Conservation (phyloP, 176 grass and related monocot genomes). For the Stipa capillata region DNA sequence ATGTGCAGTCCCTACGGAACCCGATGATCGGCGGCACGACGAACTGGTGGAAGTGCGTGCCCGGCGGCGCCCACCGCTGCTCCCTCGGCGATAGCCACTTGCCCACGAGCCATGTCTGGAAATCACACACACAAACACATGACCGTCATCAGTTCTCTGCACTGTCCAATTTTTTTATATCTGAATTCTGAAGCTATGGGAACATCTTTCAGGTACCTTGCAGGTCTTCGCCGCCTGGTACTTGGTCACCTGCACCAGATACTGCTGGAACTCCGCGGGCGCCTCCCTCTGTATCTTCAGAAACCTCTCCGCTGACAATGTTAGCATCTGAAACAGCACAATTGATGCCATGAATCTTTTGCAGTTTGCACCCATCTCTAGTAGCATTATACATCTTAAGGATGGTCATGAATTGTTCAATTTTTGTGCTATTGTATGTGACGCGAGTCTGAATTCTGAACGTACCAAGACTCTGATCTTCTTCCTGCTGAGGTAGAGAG, state of each 20-base stretch:
- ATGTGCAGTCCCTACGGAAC: constrained; percentile 85
- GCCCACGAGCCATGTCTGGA: constrained; percentile 84
- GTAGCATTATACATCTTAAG: too few species aligned
- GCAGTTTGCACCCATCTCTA: too few species aligned
- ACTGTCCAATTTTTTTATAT: background rate
- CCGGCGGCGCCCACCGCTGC: constrained; percentile 72
- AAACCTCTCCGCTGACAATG: constrained; percentile 66
- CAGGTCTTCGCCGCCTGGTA: constrained; percentile 73
- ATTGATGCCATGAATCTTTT: background rate
- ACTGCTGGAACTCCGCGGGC: constrained; percentile 57
- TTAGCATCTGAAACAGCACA: constrained; percentile 58
- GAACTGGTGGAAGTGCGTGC: constrained; percentile 98
- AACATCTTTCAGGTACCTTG: constrained; percentile 31
- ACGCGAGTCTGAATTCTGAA: too few species aligned
- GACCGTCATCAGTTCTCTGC: too few species aligned
- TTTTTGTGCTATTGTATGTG: too few species aligned
- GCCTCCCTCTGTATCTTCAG: constrained; percentile 73
- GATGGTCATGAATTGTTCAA: too few species aligned
- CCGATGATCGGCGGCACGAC: constrained; percentile 85
- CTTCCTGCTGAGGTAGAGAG: constrained; percentile 83
- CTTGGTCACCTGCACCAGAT: constrained; percentile 86
- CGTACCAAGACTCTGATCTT: constrained; percentile 65
- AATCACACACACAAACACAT: background rate
- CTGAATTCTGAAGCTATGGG: background rate
- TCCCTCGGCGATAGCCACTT: constrained; percentile 84